Evolutionary conservation across 1,284 basidiomycete species (phyloP), one percentile per base, ranked within the genome.

Genomic region (Moniliophthora roreri): DNA sequence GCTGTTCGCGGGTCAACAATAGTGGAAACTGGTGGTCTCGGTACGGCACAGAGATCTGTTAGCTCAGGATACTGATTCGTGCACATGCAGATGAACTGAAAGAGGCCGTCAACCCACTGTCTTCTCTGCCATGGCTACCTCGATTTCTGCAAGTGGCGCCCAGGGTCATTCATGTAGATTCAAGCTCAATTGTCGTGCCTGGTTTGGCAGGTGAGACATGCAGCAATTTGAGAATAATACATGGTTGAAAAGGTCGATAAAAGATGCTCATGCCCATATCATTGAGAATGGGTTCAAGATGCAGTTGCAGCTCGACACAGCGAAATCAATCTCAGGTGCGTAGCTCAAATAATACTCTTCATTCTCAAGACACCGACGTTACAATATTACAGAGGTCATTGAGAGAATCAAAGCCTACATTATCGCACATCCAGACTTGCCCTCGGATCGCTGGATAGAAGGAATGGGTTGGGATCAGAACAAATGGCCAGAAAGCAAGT

Each of bases 401-500:
- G 52, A 58, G 16, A 74, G 77, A 4, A 72, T 94, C 18, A 87
- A 87, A 56, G 60, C 66, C 0, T 90, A 91, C 60, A 80, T 93
- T 45, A 62, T 70, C 2, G 65, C 75, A 4, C 78, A 83, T 53
- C 79, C 84, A 0, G 78, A 83, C 42, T 64, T 87, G 5, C 40
- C 42, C 18, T 15, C 46, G n/a, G 47, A 56, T 23, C 73, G 69
- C 3, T 96, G 92, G 92, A 82, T 97, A 51, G 75, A 87, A 61
- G 95, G 93, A 3, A 82, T 89, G 74, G 95, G 94, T 4, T 98
- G 95, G 94, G 92, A 98, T 65, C 94, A 98, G 68, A 96, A 90
- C 4, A 76, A 80, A 54, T 90, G 87, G 87, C 60, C 78, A 1
- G 80, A 76, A 16, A 71, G 79, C 23, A 68, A 77, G 24, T 95